phyloP scores from a whole-genome alignment of 2,329 filamentous ascomycete genomes.

The Colletotrichum viniferum region DNA sequence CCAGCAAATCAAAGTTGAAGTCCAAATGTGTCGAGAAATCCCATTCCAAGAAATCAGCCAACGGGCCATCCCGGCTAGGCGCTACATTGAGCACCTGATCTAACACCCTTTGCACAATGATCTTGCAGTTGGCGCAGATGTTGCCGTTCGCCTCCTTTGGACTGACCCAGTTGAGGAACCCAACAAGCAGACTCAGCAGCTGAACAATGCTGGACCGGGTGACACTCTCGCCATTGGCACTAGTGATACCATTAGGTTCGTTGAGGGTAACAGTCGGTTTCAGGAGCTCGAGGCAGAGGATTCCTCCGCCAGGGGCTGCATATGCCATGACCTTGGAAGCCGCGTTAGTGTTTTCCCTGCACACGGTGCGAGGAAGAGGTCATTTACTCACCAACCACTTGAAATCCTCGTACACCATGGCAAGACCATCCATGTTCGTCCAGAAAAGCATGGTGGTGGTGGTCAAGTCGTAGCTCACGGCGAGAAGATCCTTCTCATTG shows the following conservation, averaged over 20 bases:
- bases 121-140: constrained; percentile 48
- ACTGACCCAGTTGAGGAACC: constrained; percentile 55
- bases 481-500: constrained; percentile 43
- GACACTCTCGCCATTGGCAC: constrained; percentile 32
- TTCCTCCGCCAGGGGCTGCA: constrained; percentile 52
- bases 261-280: constrained; percentile 31
- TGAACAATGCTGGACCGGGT: constrained; percentile 55
- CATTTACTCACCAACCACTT: constrained; percentile 49
- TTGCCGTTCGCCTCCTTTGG: constrained; percentile 51
- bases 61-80: constrained; percentile 17
- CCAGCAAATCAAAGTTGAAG: constrained; percentile 52
- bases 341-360: not conserved
- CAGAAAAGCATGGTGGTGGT: constrained; percentile 49
- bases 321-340: constrained; percentile 50
- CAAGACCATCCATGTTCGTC: constrained; percentile 52
- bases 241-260: constrained; percentile 26
- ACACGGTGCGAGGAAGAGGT: not conserved
- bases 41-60: constrained; percentile 32
- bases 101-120: constrained; percentile 53
- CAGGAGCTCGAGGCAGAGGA: constrained; percentile 55
- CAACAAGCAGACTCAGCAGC: constrained; percentile 53
- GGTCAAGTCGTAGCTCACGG: constrained; percentile 52
- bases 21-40: constrained; percentile 32
- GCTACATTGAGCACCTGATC: constrained; percentile 51
- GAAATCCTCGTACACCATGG: constrained; percentile 44